These are phyloP conservation scores for Dillenia suffruticosa DNA, from an alignment of 164 flowering plant species.

Conservation along the genomic window DNA sequence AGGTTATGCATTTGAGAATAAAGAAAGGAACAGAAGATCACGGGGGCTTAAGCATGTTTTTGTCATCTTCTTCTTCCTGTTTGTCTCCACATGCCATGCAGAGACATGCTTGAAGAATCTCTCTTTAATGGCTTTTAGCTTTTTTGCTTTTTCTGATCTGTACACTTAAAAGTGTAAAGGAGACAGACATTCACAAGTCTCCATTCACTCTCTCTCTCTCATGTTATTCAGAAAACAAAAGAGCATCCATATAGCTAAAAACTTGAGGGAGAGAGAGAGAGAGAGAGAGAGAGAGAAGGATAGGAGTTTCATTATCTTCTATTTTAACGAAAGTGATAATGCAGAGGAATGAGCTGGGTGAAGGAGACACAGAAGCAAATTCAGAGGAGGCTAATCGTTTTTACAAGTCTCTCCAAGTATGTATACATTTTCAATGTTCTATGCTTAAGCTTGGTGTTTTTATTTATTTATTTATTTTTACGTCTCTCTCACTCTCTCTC, in stretches of 20 bases:
- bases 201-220: not conserved
- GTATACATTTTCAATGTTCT: no score
- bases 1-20: no score
- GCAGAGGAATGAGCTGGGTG: no score
- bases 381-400: conserved; percentile 21
- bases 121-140: conserved; percentile 14
- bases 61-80: conserved; percentile 17
- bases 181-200: conserved; percentile 10
- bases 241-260: not conserved
- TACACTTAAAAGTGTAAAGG: not conserved
- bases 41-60: conserved; percentile 28
- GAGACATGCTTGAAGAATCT: not conserved
- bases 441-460: no score
- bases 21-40: conserved; percentile 18
- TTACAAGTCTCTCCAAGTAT: conserved; percentile 28
- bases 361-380: conserved; percentile 8
- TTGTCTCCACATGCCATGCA: not conserved
- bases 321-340: no score
- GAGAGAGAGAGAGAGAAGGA: conserved; percentile 6
- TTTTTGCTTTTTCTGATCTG: not conserved
- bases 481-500: not conserved
- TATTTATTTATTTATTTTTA: not conserved
- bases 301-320: conserved; percentile 2
- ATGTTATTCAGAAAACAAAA: not conserved
- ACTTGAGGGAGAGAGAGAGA: not conserved